phyloP scores from a whole-genome alignment of 2,329 filamentous ascomycete species.

The Talaromyces sp. region DNA sequence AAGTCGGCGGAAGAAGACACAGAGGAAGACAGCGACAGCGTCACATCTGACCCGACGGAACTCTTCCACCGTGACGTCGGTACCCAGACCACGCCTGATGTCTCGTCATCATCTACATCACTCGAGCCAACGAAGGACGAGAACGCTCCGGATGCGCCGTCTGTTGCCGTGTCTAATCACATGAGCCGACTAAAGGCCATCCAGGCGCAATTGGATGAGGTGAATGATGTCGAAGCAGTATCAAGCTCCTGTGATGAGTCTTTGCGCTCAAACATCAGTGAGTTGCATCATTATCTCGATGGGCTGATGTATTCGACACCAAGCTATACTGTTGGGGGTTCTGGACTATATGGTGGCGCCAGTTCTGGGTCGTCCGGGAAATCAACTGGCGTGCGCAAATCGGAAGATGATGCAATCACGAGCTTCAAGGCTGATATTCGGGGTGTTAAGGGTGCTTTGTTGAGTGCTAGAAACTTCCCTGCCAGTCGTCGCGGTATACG shows the following conservation, averaged over 20 bases:
- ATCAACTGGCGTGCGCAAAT: constrained; percentile 38
- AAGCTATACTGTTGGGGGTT: constrained; percentile 28
- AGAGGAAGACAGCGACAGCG: constrained; percentile 48
- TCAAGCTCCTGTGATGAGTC: constrained; percentile 36
- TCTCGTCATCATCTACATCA: constrained; percentile 25
- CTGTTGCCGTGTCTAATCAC: constrained; percentile 38
- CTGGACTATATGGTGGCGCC: constrained; percentile 37
- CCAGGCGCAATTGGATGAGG: constrained; percentile 54
- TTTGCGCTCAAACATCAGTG: constrained; percentile 38
- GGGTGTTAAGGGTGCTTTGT: constrained; percentile 64
- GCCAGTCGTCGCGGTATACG: constrained; percentile 33
- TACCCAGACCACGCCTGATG: constrained; percentile 60
- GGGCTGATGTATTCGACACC: constrained; percentile 45
- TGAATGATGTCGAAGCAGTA: constrained; percentile 45
- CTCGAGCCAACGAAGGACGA: constrained; percentile 17
- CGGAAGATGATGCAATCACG: constrained; percentile 60
- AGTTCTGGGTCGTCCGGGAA: constrained; percentile 6
- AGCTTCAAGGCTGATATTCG: constrained; percentile 63
- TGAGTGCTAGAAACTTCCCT: constrained; percentile 66
- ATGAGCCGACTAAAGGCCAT: constrained; percentile 54
- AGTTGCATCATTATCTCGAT: constrained; percentile 58
- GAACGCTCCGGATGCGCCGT: constrained; percentile 21
- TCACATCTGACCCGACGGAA: constrained; percentile 62
- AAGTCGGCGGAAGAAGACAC: constrained; percentile 14
- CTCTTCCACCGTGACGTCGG: constrained; percentile 66